These are phyloP conservation scores for Geotrichum candidum DNA, from an alignment of 1,139 yeast genomes.

Conservation along the genomic window DNA sequence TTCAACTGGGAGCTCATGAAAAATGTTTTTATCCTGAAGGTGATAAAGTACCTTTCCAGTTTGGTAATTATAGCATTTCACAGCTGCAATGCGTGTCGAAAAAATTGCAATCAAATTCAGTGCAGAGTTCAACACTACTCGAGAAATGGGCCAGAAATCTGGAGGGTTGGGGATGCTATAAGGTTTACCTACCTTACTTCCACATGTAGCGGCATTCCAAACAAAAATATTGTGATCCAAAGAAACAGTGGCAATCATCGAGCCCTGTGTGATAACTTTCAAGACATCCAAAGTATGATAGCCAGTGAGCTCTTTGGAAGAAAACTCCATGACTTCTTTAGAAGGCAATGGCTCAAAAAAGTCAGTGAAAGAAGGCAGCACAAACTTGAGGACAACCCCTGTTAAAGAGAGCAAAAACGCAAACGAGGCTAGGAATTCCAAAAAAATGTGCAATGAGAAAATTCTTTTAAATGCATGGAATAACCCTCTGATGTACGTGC, in stretches of 20 bases:
- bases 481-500: constrained; percentile 2
- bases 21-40: constrained; percentile 17
- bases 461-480: constrained; percentile 6
- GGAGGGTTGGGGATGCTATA: constrained; percentile 41
- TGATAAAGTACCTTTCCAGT: constrained; percentile 15
- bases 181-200: constrained; percentile 28
- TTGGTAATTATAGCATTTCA: constrained; percentile 23
- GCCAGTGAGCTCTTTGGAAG: constrained; percentile 48
- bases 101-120: constrained; percentile 58
- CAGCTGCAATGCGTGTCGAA: constrained; percentile 29
- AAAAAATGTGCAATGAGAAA: constrained; percentile 27
- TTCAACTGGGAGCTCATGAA: constrained; percentile 19
- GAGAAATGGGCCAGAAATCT: constrained; percentile 64
- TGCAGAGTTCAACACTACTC: constrained; percentile 52
- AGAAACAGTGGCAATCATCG: constrained; percentile 60
- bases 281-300: constrained; percentile 62
- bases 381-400: constrained; percentile 34
- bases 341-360: constrained; percentile 17
- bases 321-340: constrained; percentile 28
- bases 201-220: constrained; percentile 59
- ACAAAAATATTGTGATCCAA: constrained; percentile 64
- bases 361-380: constrained; percentile 23
- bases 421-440: constrained; percentile 42
- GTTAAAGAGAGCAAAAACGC: constrained; percentile 40
- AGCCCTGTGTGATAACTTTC: constrained; percentile 48